Evolutionary conservation across 2,329 filamentous ascomycete genomes (phyloP).

Genomic region (Chrysoporthe puriensis): DNA sequence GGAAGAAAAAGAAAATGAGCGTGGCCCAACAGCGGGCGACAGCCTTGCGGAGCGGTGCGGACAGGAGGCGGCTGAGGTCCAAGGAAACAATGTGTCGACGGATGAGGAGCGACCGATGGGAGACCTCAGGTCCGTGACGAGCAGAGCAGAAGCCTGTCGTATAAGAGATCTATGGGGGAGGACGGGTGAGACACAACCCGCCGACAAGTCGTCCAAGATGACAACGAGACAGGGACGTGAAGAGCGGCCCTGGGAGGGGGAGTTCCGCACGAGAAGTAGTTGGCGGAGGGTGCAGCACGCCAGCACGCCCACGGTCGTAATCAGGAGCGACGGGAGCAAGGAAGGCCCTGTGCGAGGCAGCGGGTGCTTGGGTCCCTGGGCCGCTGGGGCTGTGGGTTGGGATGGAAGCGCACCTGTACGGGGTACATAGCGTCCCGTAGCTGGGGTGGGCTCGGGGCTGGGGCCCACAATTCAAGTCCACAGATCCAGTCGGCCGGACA

Average conservation of each 20-base stretch:
- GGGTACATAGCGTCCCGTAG: background rate
- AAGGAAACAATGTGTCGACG: conserved; percentile 8
- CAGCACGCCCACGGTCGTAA: conserved; percentile 25
- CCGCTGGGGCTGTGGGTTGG: conserved; percentile 13
- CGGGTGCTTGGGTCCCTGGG: conserved; percentile 22
- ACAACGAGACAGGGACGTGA: conserved; percentile 26
- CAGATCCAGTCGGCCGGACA: conserved; percentile 25
- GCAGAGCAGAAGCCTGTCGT: background rate
- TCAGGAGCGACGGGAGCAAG: conserved; percentile 26
- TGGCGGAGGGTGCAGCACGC: conserved; percentile 21
- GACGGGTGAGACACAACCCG: conserved; percentile 26
- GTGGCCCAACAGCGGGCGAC: conserved; percentile 4
- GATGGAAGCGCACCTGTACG: conserved; percentile 18
- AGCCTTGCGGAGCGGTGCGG: conserved; percentile 8
- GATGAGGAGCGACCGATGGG: conserved; percentile 15
- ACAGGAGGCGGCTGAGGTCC: background rate
- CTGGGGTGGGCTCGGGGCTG: conserved; percentile 17
- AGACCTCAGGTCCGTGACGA: background rate
- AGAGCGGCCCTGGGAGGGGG: conserved; percentile 23
- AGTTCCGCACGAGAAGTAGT: conserved; percentile 29
- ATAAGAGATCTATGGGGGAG: background rate
- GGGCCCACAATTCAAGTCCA: conserved; percentile 21
- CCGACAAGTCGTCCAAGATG: conserved; percentile 24
- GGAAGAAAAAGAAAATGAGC: conserved; percentile 11
- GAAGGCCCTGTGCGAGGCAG: conserved; percentile 14